Evolutionary conservation across 176 grass and related monocot genomes (phyloP).

Genomic region (Tillandsia leiboldiana): DNA sequence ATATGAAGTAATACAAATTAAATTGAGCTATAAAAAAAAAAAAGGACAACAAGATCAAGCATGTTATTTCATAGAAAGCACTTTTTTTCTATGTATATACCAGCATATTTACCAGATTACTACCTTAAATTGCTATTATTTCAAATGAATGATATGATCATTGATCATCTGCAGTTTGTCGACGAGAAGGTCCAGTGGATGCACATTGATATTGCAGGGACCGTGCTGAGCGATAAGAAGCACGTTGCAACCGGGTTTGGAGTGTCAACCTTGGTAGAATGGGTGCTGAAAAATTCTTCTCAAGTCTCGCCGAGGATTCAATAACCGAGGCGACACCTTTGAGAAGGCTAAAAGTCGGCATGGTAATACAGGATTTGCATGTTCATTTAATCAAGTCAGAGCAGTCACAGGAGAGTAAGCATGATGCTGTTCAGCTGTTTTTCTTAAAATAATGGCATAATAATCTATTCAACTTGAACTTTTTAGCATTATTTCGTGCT

Average conservation of each 20-base stretch:
- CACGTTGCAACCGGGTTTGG: constrained; percentile 67
- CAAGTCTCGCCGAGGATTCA: constrained; percentile 6
- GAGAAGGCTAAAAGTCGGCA: not conserved
- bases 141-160: not conserved
- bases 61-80: not conserved
- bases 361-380: not conserved
- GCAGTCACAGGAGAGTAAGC: too few relatives aligned
- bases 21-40: too few relatives aligned
- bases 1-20: too few relatives aligned
- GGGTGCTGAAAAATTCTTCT: constrained; percentile 88
- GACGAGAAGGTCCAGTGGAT: constrained; percentile 96
- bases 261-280: constrained; percentile 82
- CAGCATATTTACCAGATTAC: too few relatives aligned
- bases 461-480: too few relatives aligned
- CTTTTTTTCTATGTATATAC: not conserved
- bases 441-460: too few relatives aligned
- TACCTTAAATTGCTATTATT: too few relatives aligned
- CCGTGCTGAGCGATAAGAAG: constrained; percentile 91
- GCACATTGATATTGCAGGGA: constrained; percentile 92
- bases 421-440: too few relatives aligned
- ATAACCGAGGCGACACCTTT: not conserved
- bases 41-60: too few relatives aligned
- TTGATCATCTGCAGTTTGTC: constrained; percentile 51
- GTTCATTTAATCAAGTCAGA: too few relatives aligned
- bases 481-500: too few relatives aligned